Conservation (phyloP, 2,329 filamentous ascomycete genomes). For the Colletotrichum truncatum region DNA sequence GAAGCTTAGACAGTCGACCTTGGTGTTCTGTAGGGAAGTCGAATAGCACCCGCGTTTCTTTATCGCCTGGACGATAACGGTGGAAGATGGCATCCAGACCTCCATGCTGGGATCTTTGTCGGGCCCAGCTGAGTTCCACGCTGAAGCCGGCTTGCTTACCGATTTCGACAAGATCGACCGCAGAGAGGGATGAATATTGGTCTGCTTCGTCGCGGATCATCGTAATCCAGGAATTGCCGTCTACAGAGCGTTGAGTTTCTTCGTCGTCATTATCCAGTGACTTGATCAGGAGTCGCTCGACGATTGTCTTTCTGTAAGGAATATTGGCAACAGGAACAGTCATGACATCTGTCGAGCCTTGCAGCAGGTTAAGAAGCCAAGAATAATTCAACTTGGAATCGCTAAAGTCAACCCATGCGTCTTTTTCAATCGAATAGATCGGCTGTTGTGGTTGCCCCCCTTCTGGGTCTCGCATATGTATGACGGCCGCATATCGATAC, state of each 20-base stretch:
- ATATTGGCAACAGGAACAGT: slow-evolving; percentile 38
- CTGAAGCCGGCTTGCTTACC: slow-evolving; percentile 49
- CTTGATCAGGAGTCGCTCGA: slow-evolving; percentile 30
- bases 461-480: slow-evolving; percentile 27
- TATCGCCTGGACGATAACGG: slow-evolving; percentile 40
- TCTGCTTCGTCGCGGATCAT: neutral
- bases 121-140: slow-evolving; percentile 56
- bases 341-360: neutral
- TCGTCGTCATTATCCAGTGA: neutral
- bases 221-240: neutral
- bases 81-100: slow-evolving; percentile 41
- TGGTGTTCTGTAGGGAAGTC: neutral
- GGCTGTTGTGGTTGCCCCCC: neutral
- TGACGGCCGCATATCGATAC: slow-evolving; percentile 39
- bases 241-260: neutral
- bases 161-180: slow-evolving; percentile 33
- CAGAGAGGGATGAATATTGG: slow-evolving; percentile 17
- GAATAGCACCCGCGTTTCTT: neutral
- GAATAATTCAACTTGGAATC: neutral
- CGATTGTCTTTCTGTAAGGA: slow-evolving; percentile 40
- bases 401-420: neutral
- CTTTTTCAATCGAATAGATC: slow-evolving; percentile 27
- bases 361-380: slow-evolving; percentile 11
- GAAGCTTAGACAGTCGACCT: neutral
- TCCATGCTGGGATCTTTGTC: slow-evolving; percentile 40